Evolutionary conservation across 495 filamentous ascomycete species (phyloP).

Genomic region (Hyaloscypha variabilis): DNA sequence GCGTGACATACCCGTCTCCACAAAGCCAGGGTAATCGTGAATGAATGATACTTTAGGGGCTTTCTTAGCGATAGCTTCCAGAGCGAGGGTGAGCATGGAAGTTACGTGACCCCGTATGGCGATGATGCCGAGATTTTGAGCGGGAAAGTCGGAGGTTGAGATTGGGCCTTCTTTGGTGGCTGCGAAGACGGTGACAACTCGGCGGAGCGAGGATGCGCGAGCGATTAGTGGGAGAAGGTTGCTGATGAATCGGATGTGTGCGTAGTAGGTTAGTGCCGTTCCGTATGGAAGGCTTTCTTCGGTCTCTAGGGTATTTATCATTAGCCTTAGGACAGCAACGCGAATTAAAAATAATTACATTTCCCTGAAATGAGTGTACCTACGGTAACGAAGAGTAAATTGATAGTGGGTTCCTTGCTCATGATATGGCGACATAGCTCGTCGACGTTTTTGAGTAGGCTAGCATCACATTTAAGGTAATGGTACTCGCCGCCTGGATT

Average conservation of each 20-base stretch:
- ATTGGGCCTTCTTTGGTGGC: slow-evolving; percentile 18
- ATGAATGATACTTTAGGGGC: slow-evolving; percentile 59
- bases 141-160: no score
- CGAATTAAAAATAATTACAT: no score
- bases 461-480: slow-evolving; percentile 28
- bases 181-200: slow-evolving; percentile 19
- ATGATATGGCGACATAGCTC: slow-evolving; percentile 30
- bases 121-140: slow-evolving; percentile 27
- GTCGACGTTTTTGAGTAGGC: slow-evolving; percentile 27
- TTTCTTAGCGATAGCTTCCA: slow-evolving; percentile 49
- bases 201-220: slow-evolving; percentile 11
- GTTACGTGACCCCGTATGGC: slow-evolving; percentile 44
- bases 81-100: slow-evolving; percentile 52
- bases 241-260: slow-evolving; percentile 24
- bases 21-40: slow-evolving; percentile 58
- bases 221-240: slow-evolving; percentile 31
- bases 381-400: slow-evolving; percentile 29
- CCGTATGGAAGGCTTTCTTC: slow-evolving; percentile 19
- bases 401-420: slow-evolving; percentile 18
- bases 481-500: slow-evolving; percentile 22
- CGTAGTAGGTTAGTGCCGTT: slow-evolving; percentile 27
- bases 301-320: slow-evolving; percentile 29
- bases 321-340: background rate
- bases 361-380: slow-evolving; percentile 5
- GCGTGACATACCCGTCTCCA: slow-evolving; percentile 44